Percentiles rank a stretch among this genome's conserved stretches.
Conservation (phyloP, 202 grass and related monocot species). For the Schoenoplectus triqueter region DNA sequence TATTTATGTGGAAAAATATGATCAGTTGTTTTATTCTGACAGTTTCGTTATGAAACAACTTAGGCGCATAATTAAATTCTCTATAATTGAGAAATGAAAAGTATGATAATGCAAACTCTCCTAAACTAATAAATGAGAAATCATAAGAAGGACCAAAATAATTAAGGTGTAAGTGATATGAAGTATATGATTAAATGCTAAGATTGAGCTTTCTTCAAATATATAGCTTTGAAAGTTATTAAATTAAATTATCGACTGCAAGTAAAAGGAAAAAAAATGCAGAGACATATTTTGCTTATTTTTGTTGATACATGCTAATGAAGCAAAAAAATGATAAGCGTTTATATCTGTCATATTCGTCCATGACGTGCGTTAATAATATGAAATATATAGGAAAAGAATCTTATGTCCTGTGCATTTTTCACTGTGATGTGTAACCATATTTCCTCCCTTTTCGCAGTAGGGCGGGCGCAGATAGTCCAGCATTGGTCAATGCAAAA, state of each 20-base stretch:
- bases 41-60: too few species aligned
- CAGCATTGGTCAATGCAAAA: not conserved
- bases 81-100: not conserved
- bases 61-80: not conserved
- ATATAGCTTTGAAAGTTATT: too few species aligned
- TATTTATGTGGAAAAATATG: too few species aligned
- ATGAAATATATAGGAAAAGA: not conserved
- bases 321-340: not conserved
- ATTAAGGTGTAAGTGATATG: not conserved
- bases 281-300: too few species aligned
- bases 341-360: not conserved
- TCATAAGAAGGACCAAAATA: not conserved
- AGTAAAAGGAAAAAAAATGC: too few species aligned
- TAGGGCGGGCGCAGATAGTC: not conserved
- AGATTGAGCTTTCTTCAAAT: too few species aligned
- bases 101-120: not conserved
- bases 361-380: not conserved
- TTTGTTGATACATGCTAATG: too few species aligned
- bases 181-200: not conserved
- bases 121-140: not conserved
- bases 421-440: not conserved
- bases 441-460: not conserved
- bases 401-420: constrained; percentile 4
- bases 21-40: too few species aligned
- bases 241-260: too few species aligned